A percentile compares a stretch with the other conserved stretches of the same genome.
Conservation (phyloP, 2,329 filamentous ascomycete species). For the Ascochyta clinopodiicola region DNA sequence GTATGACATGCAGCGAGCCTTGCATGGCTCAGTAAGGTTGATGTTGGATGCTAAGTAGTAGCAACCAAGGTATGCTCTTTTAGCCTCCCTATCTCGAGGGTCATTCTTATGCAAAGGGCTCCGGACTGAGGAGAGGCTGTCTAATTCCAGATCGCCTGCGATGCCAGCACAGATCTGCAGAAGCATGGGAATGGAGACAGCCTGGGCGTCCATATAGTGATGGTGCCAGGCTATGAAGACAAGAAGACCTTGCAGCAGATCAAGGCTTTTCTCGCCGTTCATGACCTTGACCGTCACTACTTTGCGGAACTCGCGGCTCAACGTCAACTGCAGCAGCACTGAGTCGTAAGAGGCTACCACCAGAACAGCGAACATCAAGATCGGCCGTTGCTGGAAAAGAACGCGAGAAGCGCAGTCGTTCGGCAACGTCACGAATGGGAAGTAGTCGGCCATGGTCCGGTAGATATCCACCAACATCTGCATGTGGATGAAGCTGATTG, state of each 20-base stretch:
- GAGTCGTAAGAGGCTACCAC: slow-evolving; percentile 45
- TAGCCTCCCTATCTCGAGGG: slow-evolving; percentile 37
- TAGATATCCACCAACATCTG: slow-evolving; percentile 42
- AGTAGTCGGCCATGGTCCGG: slow-evolving; percentile 42
- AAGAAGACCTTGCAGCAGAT: slow-evolving; percentile 41
- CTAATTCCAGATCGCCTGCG: slow-evolving; percentile 40
- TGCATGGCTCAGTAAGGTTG: slow-evolving; percentile 33
- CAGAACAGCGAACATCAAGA: slow-evolving; percentile 44
- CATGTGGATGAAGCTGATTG: slow-evolving; percentile 46
- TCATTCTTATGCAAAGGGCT: slow-evolving; percentile 32
- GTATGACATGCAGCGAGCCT: slow-evolving; percentile 33
- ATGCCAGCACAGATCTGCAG: slow-evolving; percentile 44
- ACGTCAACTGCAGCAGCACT: slow-evolving; percentile 32
- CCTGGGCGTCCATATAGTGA: slow-evolving; percentile 46
- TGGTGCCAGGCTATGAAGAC: slow-evolving; percentile 49
- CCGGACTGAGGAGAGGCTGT: slow-evolving; percentile 31
- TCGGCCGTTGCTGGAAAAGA: slow-evolving; percentile 40
- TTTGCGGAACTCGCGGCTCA: slow-evolving; percentile 48
- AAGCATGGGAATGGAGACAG: slow-evolving; percentile 43
- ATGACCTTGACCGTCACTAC: slow-evolving; percentile 44
- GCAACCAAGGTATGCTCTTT: slow-evolving; percentile 46
- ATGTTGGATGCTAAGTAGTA: slow-evolving; percentile 43
- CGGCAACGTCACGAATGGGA: slow-evolving; percentile 43
- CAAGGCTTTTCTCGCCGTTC: slow-evolving; percentile 45
- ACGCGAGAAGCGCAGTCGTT: slow-evolving; percentile 36